Base-by-base conservation (phyloP, 2,329 filamentous ascomycete species). In the Chaetoscypha palmicola region DNA sequence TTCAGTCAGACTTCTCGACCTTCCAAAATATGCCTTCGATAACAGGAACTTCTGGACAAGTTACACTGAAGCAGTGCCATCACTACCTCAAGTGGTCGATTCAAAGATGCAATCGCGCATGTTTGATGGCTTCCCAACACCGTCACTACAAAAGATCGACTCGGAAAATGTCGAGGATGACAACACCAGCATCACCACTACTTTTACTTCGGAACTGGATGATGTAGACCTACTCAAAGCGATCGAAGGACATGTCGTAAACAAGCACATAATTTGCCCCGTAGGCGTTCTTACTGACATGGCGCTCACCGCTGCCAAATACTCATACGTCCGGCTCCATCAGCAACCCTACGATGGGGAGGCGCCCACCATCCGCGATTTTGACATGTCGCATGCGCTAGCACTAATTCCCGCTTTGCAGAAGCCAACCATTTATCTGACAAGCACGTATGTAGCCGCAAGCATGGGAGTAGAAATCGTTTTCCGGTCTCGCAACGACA, bases 11-110 rank as follows among this genome's bases (percentile, higher is more conserved):
- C 64, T 82, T 20, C 62, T 80, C 21, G 61, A 68, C 2, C 63
- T 83, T 7, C 80, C 80, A 2, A 70, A 72, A 2, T 83, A 83
- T 59, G 68, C 66, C 10, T 83, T 77, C 63, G 76, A 82, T 57
- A 65, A 71, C 51, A 81, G 82, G 66, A 73, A 69, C 46, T 82
- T 82, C 47, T 65, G 62, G 61, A 56, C 64, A 8, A 49, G 7
- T 28, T 28, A 28, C 24, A 12, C 7, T 28, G 12, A 7, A 7
- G 16, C 16, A 11, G 8, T 7, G 5, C 8, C 8, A 5, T 9
- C 7, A 7, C 7, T 14, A 16, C 11, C 31, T 33, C 7, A 33
- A 9, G 16, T 11, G 5, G 14, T 12, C 11, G 8, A 33, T 5
- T 8, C 8, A 9, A 12, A 7, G 7, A 7, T 12, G 24, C 24